These are phyloP conservation scores for Colletotrichum sp. DNA, from an alignment of 2,329 filamentous ascomycete genomes.

Conservation along the genomic window DNA sequence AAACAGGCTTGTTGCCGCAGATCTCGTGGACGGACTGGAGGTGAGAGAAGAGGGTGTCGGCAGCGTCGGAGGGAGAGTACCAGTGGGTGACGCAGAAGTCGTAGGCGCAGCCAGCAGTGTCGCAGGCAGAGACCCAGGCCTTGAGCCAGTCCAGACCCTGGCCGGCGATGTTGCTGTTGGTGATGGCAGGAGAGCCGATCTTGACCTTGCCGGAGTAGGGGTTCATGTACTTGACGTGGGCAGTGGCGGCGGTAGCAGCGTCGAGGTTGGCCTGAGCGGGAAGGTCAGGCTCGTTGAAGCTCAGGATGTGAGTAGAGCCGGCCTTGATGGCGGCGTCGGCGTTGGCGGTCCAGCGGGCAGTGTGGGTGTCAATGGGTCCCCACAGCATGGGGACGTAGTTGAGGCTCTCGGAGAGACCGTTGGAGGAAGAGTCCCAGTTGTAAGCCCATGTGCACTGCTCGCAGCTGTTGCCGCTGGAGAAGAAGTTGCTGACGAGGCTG, in stretches of 20 bases:
- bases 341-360: constrained; percentile 53
- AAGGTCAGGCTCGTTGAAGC: constrained; percentile 77
- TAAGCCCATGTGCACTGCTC: constrained; percentile 64
- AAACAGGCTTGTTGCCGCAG: constrained; percentile 59
- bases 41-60: constrained; percentile 59
- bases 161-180: constrained; percentile 57
- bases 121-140: constrained; percentile 57
- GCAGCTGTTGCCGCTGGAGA: constrained; percentile 35
- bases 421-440: constrained; percentile 66
- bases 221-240: constrained; percentile 61
- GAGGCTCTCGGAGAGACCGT: constrained; percentile 47
- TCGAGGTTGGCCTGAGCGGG: constrained; percentile 62
- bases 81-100: constrained; percentile 70
- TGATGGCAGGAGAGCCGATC: constrained; percentile 66
- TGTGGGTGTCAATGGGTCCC: constrained; percentile 52
- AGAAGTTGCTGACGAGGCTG: constrained; percentile 56
- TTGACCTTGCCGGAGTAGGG: constrained; percentile 56
- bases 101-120: constrained; percentile 51
- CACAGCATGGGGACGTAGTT: constrained; percentile 74
- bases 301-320: constrained; percentile 64
- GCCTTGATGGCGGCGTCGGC: constrained; percentile 55
- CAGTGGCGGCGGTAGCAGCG: constrained; percentile 54
- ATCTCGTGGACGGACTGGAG: constrained; percentile 49
- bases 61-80: constrained; percentile 59
- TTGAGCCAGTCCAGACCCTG: constrained; percentile 64